Evolutionary conservation across 805 yeast genomes (phyloP).

Genomic region (Ogataea polymorpha): DNA sequence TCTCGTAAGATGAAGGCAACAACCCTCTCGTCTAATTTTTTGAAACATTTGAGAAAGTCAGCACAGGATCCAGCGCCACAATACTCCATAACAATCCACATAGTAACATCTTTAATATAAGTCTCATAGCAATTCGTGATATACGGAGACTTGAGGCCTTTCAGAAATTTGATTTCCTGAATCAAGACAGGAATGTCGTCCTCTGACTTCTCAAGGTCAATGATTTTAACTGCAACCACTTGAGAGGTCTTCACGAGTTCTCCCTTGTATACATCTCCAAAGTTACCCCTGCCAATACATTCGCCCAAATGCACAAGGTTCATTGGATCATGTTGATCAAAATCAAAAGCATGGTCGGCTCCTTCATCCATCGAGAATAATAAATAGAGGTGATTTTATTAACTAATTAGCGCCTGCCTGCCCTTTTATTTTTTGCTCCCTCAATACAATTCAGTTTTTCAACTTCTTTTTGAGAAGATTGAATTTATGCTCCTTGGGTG

Average conservation of each 20-base stretch:
- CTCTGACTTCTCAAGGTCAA: slow-evolving; percentile 73
- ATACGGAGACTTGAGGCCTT: slow-evolving; percentile 59
- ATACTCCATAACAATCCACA: slow-evolving; percentile 93
- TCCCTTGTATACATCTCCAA: slow-evolving; percentile 83
- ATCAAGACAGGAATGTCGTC: slow-evolving; percentile 71
- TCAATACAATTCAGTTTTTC: slow-evolving; percentile 1
- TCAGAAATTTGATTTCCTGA: slow-evolving; percentile 75
- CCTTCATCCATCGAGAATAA: slow-evolving; percentile 2
- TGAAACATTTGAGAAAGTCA: slow-evolving; percentile 60
- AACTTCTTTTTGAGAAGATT: slow-evolving; percentile 26
- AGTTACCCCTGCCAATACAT: slow-evolving; percentile 79
- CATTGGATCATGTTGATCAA: slow-evolving; percentile 17
- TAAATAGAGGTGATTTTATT: not conserved
- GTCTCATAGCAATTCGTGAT: slow-evolving; percentile 69
- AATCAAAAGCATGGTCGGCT: not conserved
- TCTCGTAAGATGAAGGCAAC: slow-evolving; percentile 62
- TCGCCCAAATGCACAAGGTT: slow-evolving; percentile 36
- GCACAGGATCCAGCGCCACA: slow-evolving; percentile 95
- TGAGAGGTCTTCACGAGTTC: slow-evolving; percentile 30
- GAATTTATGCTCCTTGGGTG: slow-evolving; percentile 17
- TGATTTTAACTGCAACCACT: slow-evolving; percentile 80
- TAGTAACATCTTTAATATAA: slow-evolving; percentile 55
- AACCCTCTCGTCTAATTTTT: slow-evolving; percentile 53
- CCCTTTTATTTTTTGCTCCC: slow-evolving; percentile 2
- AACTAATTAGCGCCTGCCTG: slow-evolving; percentile 7